A percentile compares a stretch with the other conserved stretches of the same genome.
Evolutionary conservation across 306 rosid species (phyloP).

Genomic region (Cucurbita moschata): DNA sequence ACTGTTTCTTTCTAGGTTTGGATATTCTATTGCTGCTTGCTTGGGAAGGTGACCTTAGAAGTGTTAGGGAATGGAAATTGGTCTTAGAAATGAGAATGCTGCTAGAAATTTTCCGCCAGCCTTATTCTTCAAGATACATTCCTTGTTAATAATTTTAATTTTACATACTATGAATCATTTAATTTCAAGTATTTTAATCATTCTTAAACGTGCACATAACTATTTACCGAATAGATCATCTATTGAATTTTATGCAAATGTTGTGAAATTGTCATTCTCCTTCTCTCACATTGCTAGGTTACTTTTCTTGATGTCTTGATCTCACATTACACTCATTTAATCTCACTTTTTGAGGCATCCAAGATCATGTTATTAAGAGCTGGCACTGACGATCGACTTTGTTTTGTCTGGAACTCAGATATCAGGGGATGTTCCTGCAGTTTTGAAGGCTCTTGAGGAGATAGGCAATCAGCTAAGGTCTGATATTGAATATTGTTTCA

Average conservation of each 20-base stretch:
- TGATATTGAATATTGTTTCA: background rate
- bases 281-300: background rate
- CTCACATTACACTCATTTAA: background rate
- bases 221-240: background rate
- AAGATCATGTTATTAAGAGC: background rate
- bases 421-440: constrained; percentile 71
- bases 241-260: background rate
- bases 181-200: background rate
- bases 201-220: background rate
- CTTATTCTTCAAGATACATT: background rate
- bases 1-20: background rate
- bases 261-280: background rate
- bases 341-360: background rate
- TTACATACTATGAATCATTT: background rate
- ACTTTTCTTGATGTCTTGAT: background rate
- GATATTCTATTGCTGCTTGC: background rate
- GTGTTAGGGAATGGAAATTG: background rate
- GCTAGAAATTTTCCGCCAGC: background rate
- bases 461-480: constrained; percentile 82
- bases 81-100: background rate
- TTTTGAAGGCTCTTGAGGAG: constrained; percentile 79
- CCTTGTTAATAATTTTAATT: background rate
- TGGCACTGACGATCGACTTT: background rate
- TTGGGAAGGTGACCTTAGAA: background rate
- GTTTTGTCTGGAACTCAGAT: constrained; percentile 35